These are phyloP conservation scores for Eremochloa ophiuroides DNA, from an alignment of 176 grass and related monocot species.

Conservation along the genomic window DNA sequence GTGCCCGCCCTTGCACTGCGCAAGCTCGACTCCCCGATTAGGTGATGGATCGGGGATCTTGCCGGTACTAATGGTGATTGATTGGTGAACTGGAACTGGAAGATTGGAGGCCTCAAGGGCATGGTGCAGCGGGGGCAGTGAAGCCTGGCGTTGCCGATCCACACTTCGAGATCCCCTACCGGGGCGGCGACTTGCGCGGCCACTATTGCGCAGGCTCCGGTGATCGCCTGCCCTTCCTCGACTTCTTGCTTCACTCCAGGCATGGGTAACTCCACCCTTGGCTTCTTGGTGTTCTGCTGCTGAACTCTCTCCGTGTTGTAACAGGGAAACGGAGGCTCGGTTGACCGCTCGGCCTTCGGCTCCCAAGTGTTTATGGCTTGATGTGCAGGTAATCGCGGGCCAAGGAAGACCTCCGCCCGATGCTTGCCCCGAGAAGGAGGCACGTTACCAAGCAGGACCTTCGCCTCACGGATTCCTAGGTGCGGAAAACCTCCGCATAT, in stretches of 20 bases:
- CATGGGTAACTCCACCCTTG: background rate
- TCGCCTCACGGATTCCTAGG: no score
- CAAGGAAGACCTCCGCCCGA: no score
- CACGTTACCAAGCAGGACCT: no score
- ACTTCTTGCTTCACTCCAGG: background rate
- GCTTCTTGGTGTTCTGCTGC: background rate
- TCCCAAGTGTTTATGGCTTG: no score
- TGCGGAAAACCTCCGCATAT: no score
- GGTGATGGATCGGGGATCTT: background rate
- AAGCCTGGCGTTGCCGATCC: background rate
- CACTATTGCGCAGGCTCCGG: background rate
- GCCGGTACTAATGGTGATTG: background rate
- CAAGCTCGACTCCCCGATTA: background rate
- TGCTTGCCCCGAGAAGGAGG: no score
- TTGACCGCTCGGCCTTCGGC: no score
- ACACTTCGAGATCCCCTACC: background rate
- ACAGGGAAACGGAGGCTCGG: no score
- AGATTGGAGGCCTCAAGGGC: constrained; percentile 9
- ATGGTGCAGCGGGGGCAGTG: background rate
- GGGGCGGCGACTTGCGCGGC: background rate
- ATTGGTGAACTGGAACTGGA: background rate
- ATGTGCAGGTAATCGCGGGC: no score
- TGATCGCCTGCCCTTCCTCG: background rate
- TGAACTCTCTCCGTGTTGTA: background rate
- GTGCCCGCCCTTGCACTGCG: background rate